Evolutionary conservation across 1,284 basidiomycete species (phyloP).

Genomic region (Leccinum insolens): DNA sequence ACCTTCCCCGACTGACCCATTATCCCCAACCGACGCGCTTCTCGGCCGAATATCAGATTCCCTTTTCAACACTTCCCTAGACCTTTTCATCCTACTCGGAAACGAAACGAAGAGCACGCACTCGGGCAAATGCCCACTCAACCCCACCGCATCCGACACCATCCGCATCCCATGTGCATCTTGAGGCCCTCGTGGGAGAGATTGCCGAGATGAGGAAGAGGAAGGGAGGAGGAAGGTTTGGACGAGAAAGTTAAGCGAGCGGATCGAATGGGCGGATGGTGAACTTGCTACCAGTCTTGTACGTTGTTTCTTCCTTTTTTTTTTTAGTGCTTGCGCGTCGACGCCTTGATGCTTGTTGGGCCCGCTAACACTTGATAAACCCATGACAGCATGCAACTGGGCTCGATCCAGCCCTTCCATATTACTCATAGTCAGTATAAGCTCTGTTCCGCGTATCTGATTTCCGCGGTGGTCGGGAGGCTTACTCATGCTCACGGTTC

Average conservation of each 20-base stretch:
- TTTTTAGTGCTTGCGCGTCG: neutral
- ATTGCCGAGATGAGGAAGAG: conserved; percentile 72
- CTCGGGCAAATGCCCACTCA: conserved; percentile 48
- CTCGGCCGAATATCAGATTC: conserved; percentile 57
- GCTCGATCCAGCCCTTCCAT: conserved; percentile 70
- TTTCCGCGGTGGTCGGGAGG: neutral
- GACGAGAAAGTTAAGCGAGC: conserved; percentile 65
- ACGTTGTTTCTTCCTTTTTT: conserved; percentile 21
- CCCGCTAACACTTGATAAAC: conserved; percentile 1
- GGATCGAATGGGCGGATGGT: conserved; percentile 64
- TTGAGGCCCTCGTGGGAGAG: conserved; percentile 73
- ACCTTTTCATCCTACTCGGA: conserved; percentile 53
- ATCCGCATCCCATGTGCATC: conserved; percentile 56
- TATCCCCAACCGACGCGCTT: conserved; percentile 48
- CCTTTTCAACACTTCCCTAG: conserved; percentile 56
- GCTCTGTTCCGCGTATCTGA: conserved; percentile 4
- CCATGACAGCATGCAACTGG: conserved; percentile 55
- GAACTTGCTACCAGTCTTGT: conserved; percentile 68
- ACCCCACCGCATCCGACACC: conserved; percentile 48
- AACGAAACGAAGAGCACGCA: conserved; percentile 50
- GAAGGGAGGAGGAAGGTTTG: conserved; percentile 60
- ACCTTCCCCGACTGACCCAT: conserved; percentile 48
- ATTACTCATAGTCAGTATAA: conserved; percentile 76
- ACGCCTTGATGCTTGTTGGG: neutral
- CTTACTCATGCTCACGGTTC: neutral